Base-by-base conservation (phyloP, 768 basidiomycete genomes). In the Porphyrellus cyaneotinctus region DNA sequence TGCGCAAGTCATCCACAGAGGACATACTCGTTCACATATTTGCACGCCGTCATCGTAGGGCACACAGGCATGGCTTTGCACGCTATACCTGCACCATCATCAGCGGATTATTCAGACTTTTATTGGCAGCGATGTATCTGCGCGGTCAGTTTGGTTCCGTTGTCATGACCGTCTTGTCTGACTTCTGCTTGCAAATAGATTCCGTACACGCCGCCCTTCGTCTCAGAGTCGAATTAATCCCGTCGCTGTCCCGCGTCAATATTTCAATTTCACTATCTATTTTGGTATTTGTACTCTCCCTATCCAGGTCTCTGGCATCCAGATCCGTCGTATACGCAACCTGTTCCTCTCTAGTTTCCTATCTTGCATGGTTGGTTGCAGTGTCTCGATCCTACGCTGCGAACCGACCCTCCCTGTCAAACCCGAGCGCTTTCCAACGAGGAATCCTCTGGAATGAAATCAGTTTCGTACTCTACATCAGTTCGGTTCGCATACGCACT, bases 1-100 rank as follows among this genome's bases (percentile, higher is more conserved):
- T 87, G 41, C 79, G 81, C 59, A 79, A 80, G 65, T 74, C 77
- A 30, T 81, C 86, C 54, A 65, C 84, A 33, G 83, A 87, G 64
- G 87, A 88, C 54, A 73, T 89, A 37, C 63, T 88, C 46, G 60
- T 84, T 17, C 78, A 85, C 57, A 74, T 80, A 1, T 80, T 88
- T 63, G 80, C 83, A 17, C 75, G 77, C 49, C 78, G 71, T 41
- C 71, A 72, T 59, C 78, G 77, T n/a, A 79, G 76, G 62, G 79
- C 81, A 62, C 65, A 70, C 24, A 72, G 66, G 51, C 67, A 84
- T 44, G 57, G 64, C 36, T 52, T 74, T 32, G 67, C 86, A 18
- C 73, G 83, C 43, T 66, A 60, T 31, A 39, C 74, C 4, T 72
- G 80, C n/a, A 74, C 78, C 53, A 56, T 71, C 32, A 66, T 74